Percentiles rank a stretch among this genome's conserved stretches.
These are phyloP conservation scores for Goffeauzyma gilvescens DNA, from an alignment of 768 basidiomycete species.

Conservation along the genomic window DNA sequence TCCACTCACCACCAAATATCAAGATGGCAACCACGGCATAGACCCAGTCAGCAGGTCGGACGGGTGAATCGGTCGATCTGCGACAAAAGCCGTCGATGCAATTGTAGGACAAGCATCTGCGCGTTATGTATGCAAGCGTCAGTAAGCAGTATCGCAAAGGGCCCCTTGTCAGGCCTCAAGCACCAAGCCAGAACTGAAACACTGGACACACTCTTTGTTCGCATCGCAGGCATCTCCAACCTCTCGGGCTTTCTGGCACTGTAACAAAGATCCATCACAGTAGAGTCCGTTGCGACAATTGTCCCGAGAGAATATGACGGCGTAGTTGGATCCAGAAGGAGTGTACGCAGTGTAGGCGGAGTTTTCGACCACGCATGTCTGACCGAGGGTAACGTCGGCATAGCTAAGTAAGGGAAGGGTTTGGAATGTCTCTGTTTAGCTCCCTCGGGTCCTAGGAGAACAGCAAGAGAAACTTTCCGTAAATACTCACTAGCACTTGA, in stretches of 20 bases:
- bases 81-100: constrained; percentile 53
- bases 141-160: too few species aligned
- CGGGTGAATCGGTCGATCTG: constrained; percentile 41
- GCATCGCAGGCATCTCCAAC: constrained; percentile 43
- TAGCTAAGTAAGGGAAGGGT: constrained; percentile 37
- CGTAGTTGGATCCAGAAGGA: constrained; percentile 40
- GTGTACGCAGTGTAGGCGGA: constrained; percentile 57
- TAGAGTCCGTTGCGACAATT: constrained; percentile 51
- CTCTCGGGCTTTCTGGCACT: constrained; percentile 44
- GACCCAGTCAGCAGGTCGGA: constrained; percentile 48
- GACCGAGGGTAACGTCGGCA: constrained; percentile 53
- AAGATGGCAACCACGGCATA: constrained; percentile 53
- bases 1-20: constrained; percentile 51
- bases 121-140: neutral
- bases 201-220: constrained; percentile 38
- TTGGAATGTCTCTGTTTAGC: constrained; percentile 1
- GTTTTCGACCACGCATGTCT: constrained; percentile 54
- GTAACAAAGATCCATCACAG: constrained; percentile 45
- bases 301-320: constrained; percentile 57
- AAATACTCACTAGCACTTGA: constrained; percentile 48
- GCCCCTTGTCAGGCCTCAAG: neutral
- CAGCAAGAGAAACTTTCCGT: neutral
- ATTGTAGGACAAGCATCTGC: constrained; percentile 58
- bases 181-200: too few species aligned
- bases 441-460: neutral